A percentile compares a stretch with the other conserved stretches of the same genome.
These are phyloP conservation scores for Wolfiporia cocos DNA, from an alignment of 1,284 basidiomycete genomes.

Conservation along the genomic window DNA sequence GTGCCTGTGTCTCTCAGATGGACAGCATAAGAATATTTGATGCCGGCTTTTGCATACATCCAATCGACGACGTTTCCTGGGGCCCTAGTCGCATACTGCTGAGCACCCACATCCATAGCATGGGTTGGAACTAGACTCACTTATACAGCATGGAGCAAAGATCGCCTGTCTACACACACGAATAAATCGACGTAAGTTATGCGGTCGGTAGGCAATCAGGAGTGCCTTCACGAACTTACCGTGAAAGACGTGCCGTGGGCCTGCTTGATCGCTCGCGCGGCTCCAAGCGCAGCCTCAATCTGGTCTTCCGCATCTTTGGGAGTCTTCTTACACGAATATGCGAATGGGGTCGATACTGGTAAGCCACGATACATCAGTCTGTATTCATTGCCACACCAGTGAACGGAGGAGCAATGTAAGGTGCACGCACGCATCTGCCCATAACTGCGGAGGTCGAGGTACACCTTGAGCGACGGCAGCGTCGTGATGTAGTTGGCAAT, in stretches of 20 bases:
- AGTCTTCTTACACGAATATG: constrained; percentile 62
- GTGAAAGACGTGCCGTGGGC: constrained; percentile 51
- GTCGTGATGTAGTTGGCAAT: constrained; percentile 65
- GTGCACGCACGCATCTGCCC: constrained; percentile 70
- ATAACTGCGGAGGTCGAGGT: constrained; percentile 78
- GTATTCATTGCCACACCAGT: too few species aligned
- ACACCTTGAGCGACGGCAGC: constrained; percentile 48
- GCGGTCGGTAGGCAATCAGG: background rate
- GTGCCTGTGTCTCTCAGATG: constrained; percentile 82
- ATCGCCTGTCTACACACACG: constrained; percentile 44
- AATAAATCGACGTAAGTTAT: background rate
- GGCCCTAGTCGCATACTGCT: constrained; percentile 31
- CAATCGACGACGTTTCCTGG: constrained; percentile 77
- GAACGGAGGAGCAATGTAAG: too few species aligned
- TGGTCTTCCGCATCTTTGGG: constrained; percentile 81
- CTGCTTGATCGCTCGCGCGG: constrained; percentile 52
- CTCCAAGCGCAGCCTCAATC: constrained; percentile 72
- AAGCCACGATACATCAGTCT: background rate
- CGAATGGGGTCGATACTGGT: constrained; percentile 71
- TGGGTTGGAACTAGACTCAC: constrained; percentile 27
- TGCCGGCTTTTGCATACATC: constrained; percentile 58
- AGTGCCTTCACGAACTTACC: constrained; percentile 25
- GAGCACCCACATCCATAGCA: too few species aligned
- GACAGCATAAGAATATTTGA: constrained; percentile 74
- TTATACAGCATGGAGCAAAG: constrained; percentile 65